Percentiles rank a stretch among this genome's conserved stretches.
Conservation (phyloP, 352 stramenopile species). For the Phytophthora multivora region DNA sequence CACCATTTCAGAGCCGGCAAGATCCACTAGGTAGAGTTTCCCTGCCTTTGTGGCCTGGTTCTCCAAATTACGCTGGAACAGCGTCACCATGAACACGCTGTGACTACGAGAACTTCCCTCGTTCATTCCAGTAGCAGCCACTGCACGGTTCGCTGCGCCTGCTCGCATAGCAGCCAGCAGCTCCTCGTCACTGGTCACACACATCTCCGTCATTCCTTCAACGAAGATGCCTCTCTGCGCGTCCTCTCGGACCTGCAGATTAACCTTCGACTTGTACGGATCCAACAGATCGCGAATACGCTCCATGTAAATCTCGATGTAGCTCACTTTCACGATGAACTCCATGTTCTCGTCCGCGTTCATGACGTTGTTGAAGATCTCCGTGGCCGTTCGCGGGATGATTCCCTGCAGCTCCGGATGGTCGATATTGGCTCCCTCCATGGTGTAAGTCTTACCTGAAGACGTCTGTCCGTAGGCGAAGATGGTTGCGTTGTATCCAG, state of each 20-base stretch:
- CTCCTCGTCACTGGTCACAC: conserved; percentile 91
- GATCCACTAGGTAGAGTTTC: conserved; percentile 94
- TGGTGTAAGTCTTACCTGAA: conserved; percentile 58
- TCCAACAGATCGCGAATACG: conserved; percentile 93
- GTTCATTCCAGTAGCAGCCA: conserved; percentile 94
- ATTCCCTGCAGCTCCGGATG: conserved; percentile 86
- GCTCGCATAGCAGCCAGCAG: conserved; percentile 84
- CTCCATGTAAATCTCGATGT: conserved; percentile 98
- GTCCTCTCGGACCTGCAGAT: conserved; percentile 91
- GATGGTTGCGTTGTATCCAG: conserved; percentile 94
- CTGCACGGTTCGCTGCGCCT: conserved; percentile 82
- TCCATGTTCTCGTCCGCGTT: conserved; percentile 91
- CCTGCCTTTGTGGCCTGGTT: conserved; percentile 89
- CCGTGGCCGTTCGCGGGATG: conserved; percentile 87
- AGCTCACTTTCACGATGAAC: conserved; percentile 93
- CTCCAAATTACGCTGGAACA: conserved; percentile 87
- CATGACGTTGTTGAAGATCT: conserved; percentile 89
- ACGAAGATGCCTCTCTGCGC: conserved; percentile 92
- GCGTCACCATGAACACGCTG: conserved; percentile 92
- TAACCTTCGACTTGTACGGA: conserved; percentile 90
- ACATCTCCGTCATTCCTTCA: conserved; percentile 93
- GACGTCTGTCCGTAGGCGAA: conserved; percentile 94
- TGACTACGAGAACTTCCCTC: conserved; percentile 91
- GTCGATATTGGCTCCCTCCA: conserved; percentile 73
- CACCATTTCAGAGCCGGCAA: conserved; percentile 95